Conservation (phyloP, 1,284 basidiomycete species). For the Limonomyces culmigenus region DNA sequence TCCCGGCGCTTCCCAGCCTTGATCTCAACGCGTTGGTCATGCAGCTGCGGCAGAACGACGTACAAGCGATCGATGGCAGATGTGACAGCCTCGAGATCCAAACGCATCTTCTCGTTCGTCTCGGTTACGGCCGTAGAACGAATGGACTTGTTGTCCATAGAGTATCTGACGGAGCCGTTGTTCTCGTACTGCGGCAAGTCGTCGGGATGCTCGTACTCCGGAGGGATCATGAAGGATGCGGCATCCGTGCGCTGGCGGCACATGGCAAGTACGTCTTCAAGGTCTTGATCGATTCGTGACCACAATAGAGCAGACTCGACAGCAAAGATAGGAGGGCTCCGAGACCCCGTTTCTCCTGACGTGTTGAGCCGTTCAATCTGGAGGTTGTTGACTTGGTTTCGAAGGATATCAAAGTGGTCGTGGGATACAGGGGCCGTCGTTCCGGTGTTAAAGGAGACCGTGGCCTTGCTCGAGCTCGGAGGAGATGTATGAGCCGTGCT, state of each 20-base stretch:
- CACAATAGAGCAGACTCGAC: conserved; percentile 56
- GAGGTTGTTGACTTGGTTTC: conserved; percentile 50
- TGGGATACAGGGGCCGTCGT: conserved; percentile 10
- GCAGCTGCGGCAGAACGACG: conserved; percentile 65
- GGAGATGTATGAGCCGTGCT: conserved; percentile 9
- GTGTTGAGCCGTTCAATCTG: conserved; percentile 32
- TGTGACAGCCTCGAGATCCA: conserved; percentile 71
- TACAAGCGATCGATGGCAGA: conserved; percentile 79
- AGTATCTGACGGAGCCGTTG: neutral
- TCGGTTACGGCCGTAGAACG: neutral
- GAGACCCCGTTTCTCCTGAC: conserved; percentile 9
- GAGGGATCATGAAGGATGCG: conserved; percentile 22
- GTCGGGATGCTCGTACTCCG: conserved; percentile 32
- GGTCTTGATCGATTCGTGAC: conserved; percentile 53
- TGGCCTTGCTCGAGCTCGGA: conserved; percentile 6
- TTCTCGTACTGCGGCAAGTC: neutral
- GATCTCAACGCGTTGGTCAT: conserved; percentile 76
- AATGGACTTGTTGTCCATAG: neutral
- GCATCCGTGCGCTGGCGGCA: conserved; percentile 38
- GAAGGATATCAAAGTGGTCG: conserved; percentile 41
- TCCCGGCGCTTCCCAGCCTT: conserved; percentile 45
- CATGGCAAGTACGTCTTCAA: conserved; percentile 48
- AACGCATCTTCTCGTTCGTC: conserved; percentile 48
- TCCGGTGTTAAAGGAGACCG: conserved; percentile 8
- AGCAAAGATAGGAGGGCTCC: conserved; percentile 29